Evolutionary conservation across 805 yeast species (phyloP).

Genomic region (Saccharomyces mikatae): DNA sequence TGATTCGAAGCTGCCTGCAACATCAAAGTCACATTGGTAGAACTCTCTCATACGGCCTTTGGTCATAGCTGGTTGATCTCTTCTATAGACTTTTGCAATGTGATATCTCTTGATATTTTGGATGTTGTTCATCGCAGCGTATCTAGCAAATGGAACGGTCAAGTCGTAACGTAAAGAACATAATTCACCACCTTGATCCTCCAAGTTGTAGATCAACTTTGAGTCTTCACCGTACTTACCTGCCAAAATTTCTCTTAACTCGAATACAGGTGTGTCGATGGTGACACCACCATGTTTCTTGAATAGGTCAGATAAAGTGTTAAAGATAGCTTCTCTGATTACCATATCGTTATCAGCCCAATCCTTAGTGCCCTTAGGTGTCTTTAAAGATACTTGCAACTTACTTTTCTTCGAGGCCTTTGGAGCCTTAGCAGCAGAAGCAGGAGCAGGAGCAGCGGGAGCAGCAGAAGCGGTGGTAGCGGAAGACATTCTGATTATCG

Average conservation of each 20-base stretch:
- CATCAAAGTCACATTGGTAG: constrained; percentile 96
- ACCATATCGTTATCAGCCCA: constrained; percentile 99
- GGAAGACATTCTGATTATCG: neutral
- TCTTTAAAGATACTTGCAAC: constrained; percentile 69
- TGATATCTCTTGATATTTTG: constrained; percentile 88
- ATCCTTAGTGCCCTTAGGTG: constrained; percentile 96
- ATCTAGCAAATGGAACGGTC: constrained; percentile 97
- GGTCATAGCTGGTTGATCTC: constrained; percentile 99
- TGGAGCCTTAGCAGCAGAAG: constrained; percentile 8
- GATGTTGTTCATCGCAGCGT: constrained; percentile 90
- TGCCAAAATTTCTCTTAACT: constrained; percentile 85
- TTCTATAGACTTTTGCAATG: constrained; percentile 95
- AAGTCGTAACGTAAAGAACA: constrained; percentile 92
- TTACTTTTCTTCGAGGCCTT: constrained; percentile 35
- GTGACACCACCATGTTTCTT: constrained; percentile 97
- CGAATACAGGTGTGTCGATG: constrained; percentile 97
- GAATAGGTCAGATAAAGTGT: constrained; percentile 63
- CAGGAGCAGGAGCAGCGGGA: constrained; percentile 12
- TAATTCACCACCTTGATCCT: constrained; percentile 98
- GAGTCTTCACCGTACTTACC: constrained; percentile 99
- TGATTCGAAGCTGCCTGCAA: constrained; percentile 85
- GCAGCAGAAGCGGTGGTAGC: neutral
- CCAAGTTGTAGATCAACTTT: constrained; percentile 87
- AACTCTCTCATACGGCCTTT: constrained; percentile 99
- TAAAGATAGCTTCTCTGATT: constrained; percentile 79